phyloP scores from a whole-genome alignment of 257 asterid genomes.

The Solanum corneliomulleri region DNA sequence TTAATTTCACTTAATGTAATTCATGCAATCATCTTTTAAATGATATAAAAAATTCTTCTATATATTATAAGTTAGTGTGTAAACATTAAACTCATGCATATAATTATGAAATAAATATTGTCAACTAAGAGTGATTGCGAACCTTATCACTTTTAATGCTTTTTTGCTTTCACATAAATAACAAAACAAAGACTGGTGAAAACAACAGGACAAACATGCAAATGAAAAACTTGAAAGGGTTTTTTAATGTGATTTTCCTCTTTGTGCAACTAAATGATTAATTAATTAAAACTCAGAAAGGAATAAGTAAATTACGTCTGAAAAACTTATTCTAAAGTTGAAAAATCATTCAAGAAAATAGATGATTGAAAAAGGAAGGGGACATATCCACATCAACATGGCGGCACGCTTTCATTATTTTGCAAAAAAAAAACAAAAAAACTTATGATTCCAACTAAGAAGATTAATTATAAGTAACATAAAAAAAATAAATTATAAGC shows the following conservation, averaged over 20 bases:
- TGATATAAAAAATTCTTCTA: neutral
- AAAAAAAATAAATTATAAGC: neutral
- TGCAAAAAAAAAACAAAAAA: no score
- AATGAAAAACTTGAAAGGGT: neutral
- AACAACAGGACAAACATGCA: neutral
- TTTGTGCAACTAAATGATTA: neutral
- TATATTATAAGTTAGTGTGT: neutral
- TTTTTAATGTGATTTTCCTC: neutral
- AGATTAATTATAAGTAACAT: neutral
- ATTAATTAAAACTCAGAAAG: neutral
- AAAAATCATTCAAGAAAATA: neutral
- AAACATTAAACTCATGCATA: neutral
- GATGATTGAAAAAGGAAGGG: neutral
- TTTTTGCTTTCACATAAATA: neutral
- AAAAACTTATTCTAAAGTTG: neutral
- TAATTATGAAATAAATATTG: neutral
- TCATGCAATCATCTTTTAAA: neutral
- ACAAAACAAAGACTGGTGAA: neutral
- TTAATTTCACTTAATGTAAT: neutral
- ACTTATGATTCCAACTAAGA: neutral
- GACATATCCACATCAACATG: neutral
- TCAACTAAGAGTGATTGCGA: neutral
- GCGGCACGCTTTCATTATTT: slow-evolving; percentile 1
- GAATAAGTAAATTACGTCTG: neutral
- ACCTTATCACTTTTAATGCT: neutral